Evolutionary conservation across 2,329 filamentous ascomycete species (phyloP).

Genomic region (Hypoxylon sp.): DNA sequence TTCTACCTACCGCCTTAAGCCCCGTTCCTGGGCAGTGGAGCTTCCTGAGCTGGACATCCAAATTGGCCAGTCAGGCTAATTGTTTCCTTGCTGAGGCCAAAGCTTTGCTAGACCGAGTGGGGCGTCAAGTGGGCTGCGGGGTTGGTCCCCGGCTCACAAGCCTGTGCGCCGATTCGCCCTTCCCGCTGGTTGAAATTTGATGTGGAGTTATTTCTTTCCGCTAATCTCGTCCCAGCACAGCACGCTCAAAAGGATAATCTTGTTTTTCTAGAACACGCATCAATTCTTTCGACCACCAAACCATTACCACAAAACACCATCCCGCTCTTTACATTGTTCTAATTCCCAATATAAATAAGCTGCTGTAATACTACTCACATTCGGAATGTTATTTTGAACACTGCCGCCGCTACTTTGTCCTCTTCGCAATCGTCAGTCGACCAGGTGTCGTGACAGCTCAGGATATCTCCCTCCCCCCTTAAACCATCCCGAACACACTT

Average conservation of each 20-base stretch:
- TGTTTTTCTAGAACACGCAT: slow-evolving; percentile 31
- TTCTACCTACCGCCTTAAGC: not conserved
- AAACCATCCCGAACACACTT: slow-evolving; percentile 6
- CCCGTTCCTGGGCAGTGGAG: slow-evolving; percentile 13
- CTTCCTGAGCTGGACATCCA: not conserved
- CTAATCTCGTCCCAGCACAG: slow-evolving; percentile 18
- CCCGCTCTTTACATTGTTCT: not conserved
- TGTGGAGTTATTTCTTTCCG: slow-evolving; percentile 38
- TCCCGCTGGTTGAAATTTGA: slow-evolving; percentile 32
- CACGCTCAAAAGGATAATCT: slow-evolving; percentile 25
- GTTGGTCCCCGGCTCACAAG: slow-evolving; percentile 20
- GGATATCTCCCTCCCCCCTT: slow-evolving; percentile 7
- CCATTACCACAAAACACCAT: slow-evolving; percentile 5
- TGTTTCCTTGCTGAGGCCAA: not conserved
- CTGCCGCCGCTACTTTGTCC: not conserved
- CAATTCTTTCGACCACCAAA: slow-evolving; percentile 6
- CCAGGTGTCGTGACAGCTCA: not conserved
- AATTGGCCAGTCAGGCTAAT: slow-evolving; percentile 4
- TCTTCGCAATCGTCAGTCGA: not conserved
- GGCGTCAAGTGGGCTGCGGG: not conserved
- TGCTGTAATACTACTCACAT: slow-evolving; percentile 26
- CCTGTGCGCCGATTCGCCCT: slow-evolving; percentile 21
- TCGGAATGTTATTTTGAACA: slow-evolving; percentile 24
- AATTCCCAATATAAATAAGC: slow-evolving; percentile 17
- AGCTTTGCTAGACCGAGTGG: not conserved